A percentile compares a stretch with the other conserved stretches of the same genome.
These are phyloP conservation scores for Mycena sp. DNA, from an alignment of 1,284 basidiomycete genomes.

Conservation along the genomic window DNA sequence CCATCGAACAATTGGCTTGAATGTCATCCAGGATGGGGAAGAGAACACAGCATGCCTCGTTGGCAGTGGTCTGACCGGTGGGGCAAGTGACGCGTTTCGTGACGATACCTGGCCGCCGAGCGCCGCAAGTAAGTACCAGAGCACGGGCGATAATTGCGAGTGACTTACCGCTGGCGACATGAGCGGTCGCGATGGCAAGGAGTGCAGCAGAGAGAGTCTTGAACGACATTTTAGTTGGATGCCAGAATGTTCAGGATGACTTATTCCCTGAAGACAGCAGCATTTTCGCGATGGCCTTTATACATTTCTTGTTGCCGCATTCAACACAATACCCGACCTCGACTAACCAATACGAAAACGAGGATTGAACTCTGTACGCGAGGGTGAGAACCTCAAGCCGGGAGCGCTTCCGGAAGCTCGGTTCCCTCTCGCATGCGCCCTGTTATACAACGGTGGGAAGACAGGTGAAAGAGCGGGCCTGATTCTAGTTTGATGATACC, in stretches of 20 bases:
- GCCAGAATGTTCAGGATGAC: background rate
- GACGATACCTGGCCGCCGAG: background rate
- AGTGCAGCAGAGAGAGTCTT: background rate
- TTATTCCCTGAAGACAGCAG: background rate
- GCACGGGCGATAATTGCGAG: background rate
- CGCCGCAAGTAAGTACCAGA: background rate
- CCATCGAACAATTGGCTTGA: constrained; percentile 29
- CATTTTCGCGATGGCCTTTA: background rate
- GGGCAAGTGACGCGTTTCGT: constrained; percentile 30
- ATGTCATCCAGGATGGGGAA: constrained; percentile 33
- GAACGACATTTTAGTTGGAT: background rate
- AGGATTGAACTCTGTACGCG: too few relatives aligned
- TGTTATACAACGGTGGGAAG: too few relatives aligned
- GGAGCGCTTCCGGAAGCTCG: too few relatives aligned
- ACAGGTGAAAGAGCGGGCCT: too few relatives aligned
- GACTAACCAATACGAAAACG: too few relatives aligned
- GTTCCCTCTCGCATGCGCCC: too few relatives aligned
- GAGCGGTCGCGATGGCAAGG: background rate
- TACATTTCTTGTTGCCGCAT: background rate
- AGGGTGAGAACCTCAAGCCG: too few relatives aligned
- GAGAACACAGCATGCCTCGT: constrained; percentile 31
- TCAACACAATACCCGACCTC: too few relatives aligned
- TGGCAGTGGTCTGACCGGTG: constrained; percentile 26
- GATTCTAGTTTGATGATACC: too few relatives aligned
- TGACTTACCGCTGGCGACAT: background rate